Evolutionary conservation across 2,329 filamentous ascomycete genomes (phyloP).

Genomic region (Neofusicoccum cordaticola): DNA sequence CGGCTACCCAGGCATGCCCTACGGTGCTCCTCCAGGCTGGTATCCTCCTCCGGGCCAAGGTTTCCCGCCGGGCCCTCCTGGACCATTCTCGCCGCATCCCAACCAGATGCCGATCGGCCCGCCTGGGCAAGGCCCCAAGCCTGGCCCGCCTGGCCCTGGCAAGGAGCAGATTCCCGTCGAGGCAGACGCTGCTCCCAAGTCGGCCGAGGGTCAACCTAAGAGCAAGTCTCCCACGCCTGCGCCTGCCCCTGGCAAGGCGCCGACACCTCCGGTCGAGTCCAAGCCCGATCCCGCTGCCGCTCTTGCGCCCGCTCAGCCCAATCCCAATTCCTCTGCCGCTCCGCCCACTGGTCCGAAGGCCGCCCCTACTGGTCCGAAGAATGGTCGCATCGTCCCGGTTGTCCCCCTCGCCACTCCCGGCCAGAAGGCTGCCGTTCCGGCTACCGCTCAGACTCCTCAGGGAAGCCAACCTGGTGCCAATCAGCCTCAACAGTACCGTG

Average conservation of each 20-base stretch:
- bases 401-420: constrained; percentile 58
- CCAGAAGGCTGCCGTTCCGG: constrained; percentile 34
- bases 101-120: constrained; percentile 56
- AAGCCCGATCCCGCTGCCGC: constrained; percentile 63
- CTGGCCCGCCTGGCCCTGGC: constrained; percentile 28
- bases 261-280: constrained; percentile 62
- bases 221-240: constrained; percentile 39
- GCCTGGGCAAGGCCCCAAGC: constrained; percentile 44
- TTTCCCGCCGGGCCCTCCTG: constrained; percentile 64
- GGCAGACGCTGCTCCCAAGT: constrained; percentile 47
- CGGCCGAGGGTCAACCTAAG: constrained; percentile 53
- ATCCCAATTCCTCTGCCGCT: constrained; percentile 34
- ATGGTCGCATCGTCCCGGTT: constrained; percentile 60
- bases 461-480: constrained; percentile 24
- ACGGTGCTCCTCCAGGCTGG: constrained; percentile 75
- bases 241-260: constrained; percentile 41
- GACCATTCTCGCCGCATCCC: constrained; percentile 61
- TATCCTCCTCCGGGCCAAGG: constrained; percentile 72
- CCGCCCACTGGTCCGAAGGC: constrained; percentile 33
- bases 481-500: constrained; percentile 45
- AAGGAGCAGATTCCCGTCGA: constrained; percentile 39
- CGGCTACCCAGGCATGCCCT: constrained; percentile 72
- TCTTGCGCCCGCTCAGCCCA: constrained; percentile 49
- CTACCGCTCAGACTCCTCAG: constrained; percentile 36
- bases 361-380: constrained; percentile 43